A percentile compares a stretch with the other conserved stretches of the same genome.
Evolutionary conservation across 176 grass and related monocot genomes (phyloP).

Genomic region (Rhipidocladum racemiflorum): DNA sequence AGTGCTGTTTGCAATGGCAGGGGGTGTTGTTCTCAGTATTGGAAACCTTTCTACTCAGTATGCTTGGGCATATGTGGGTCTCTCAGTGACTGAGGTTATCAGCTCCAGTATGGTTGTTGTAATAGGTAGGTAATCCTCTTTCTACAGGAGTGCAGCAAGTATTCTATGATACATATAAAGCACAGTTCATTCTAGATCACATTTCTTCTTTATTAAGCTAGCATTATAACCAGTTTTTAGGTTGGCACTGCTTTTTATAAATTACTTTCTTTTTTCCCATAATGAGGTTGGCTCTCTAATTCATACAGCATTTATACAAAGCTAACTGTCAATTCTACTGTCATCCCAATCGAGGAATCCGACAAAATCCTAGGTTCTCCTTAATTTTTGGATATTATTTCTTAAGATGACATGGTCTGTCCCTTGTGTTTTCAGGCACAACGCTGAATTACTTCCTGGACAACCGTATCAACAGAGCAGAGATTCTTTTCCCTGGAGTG

Average conservation of each 20-base stretch:
- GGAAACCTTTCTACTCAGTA: conserved; percentile 77
- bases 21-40: conserved; percentile 62
- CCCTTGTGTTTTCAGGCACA: conserved; percentile 50
- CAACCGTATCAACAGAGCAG: conserved; percentile 68
- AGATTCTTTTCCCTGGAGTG: conserved; percentile 74
- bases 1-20: conserved; percentile 69
- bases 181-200: not conserved
- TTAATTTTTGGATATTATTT: not conserved
- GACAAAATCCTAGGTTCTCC: not conserved
- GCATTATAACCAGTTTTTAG: not conserved
- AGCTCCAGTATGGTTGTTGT: conserved; percentile 70
- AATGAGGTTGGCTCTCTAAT: not conserved
- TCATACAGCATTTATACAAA: too few relatives aligned
- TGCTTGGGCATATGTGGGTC: conserved; percentile 76
- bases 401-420: not conserved
- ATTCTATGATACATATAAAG: not conserved
- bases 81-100: conserved; percentile 73
- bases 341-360: not conserved
- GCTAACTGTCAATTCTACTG: not conserved
- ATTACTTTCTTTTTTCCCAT: not conserved
- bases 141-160: not conserved
- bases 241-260: not conserved
- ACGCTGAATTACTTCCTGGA: conserved; percentile 78
- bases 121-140: conserved; percentile 39
- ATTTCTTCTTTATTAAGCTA: not conserved